phyloP scores from a whole-genome alignment of 352 stramenopile species.

The Pythium utonaiense region DNA sequence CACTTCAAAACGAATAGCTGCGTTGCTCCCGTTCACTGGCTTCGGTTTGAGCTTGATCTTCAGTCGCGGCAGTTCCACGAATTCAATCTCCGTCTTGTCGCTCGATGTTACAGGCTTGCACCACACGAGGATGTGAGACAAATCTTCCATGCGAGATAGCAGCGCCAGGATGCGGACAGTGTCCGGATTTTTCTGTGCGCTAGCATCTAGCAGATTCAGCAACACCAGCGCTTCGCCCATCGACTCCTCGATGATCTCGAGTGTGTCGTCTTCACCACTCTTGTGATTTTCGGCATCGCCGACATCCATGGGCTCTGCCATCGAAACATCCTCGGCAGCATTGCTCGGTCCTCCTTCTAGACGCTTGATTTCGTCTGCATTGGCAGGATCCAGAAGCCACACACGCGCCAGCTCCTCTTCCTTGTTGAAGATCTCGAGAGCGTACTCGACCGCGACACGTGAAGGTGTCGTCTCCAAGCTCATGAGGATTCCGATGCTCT shows the following conservation, averaged over 20 bases:
- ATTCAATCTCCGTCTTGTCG: slow-evolving; percentile 62
- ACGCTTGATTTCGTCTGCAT: slow-evolving; percentile 59
- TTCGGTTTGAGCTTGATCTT: slow-evolving; percentile 93
- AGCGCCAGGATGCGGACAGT: slow-evolving; percentile 79
- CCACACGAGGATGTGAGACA: slow-evolving; percentile 97
- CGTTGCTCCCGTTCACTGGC: slow-evolving; percentile 40
- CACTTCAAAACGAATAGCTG: slow-evolving; percentile 51
- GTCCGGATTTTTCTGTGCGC: slow-evolving; percentile 34
- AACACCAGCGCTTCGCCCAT: slow-evolving; percentile 85
- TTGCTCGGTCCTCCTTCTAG: slow-evolving; percentile 29
- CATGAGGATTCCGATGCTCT: slow-evolving; percentile 72
- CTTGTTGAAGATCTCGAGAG: slow-evolving; percentile 58
- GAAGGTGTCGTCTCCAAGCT: slow-evolving; percentile 52
- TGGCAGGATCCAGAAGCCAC: slow-evolving; percentile 62
- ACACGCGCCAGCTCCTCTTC: slow-evolving; percentile 58
- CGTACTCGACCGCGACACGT: slow-evolving; percentile 55
- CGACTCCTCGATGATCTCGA: slow-evolving; percentile 58
- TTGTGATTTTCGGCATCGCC: slow-evolving; percentile 52
- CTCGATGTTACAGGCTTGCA: slow-evolving; percentile 51
- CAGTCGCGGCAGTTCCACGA: slow-evolving; percentile 96
- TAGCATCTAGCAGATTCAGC: slow-evolving; percentile 91
- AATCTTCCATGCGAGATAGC: slow-evolving; percentile 93
- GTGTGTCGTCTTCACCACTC: slow-evolving; percentile 39
- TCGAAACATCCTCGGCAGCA: background rate
- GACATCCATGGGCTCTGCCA: slow-evolving; percentile 34